Percentiles rank a stretch among this genome's conserved stretches.
phyloP scores from a whole-genome alignment of 1,139 yeast species.

The Chernovozyma sophiae-reginae region DNA sequence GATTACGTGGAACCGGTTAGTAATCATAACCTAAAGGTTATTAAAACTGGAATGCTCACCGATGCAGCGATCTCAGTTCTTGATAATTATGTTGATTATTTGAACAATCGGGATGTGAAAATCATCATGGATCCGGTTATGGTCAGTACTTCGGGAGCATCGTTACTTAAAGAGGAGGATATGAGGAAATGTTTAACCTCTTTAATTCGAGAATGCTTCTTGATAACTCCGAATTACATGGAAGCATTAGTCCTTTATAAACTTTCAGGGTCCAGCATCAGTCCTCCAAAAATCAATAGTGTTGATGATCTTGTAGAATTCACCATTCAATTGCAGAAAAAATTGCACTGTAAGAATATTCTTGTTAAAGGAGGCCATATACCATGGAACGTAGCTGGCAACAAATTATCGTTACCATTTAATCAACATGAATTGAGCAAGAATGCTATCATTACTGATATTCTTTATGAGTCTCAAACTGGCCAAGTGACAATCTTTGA shows the following conservation, averaged over 20 bases:
- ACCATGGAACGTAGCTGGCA: conserved; percentile 38
- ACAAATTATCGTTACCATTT: neutral
- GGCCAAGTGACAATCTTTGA: conserved; percentile 41
- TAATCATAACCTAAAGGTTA: conserved; percentile 45
- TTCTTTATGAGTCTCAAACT: conserved; percentile 48
- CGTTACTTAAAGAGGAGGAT: conserved; percentile 41
- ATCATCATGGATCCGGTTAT: conserved; percentile 80
- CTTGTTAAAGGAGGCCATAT: conserved; percentile 82
- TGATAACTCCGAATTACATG: conserved; percentile 72
- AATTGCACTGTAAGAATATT: conserved; percentile 48
- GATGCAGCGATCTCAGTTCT: conserved; percentile 52
- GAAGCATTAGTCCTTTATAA: conserved; percentile 53
- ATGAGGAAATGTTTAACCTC: conserved; percentile 39
- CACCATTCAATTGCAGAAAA: conserved; percentile 39
- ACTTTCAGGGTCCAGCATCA: conserved; percentile 14
- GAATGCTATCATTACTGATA: conserved; percentile 43
- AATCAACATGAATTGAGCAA: neutral
- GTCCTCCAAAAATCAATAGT: conserved; percentile 10
- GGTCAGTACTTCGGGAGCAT: conserved; percentile 73
- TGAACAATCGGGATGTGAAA: conserved; percentile 26
- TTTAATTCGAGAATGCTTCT: conserved; percentile 53
- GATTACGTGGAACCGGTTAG: conserved; percentile 34
- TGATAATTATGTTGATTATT: conserved; percentile 24
- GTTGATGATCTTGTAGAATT: conserved; percentile 36
- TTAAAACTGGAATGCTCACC: conserved; percentile 83